Conservation (phyloP, 2,329 filamentous ascomycete genomes). For the Penicillium sp. region DNA sequence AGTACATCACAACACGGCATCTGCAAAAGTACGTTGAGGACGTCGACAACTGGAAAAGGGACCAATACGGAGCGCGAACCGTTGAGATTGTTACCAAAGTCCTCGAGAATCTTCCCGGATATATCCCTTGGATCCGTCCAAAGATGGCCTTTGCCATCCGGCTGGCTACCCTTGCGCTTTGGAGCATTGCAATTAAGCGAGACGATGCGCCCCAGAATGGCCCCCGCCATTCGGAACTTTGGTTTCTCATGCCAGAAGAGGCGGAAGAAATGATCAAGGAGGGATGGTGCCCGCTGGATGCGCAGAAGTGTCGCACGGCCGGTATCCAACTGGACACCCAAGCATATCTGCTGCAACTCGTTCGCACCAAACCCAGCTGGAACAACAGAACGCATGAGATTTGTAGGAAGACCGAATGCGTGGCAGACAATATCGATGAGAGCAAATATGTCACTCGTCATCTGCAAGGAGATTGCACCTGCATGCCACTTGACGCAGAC, state of each 20-base stretch:
- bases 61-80: background rate
- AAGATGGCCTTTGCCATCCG: background rate
- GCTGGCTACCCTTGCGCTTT: background rate
- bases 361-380: background rate
- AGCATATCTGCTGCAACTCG: background rate
- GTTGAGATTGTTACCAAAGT: background rate
- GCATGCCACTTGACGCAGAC: background rate
- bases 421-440: conserved; percentile 4
- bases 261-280: background rate
- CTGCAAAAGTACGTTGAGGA: background rate
- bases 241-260: background rate
- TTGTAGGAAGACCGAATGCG: background rate
- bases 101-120: background rate
- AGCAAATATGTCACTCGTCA: conserved; percentile 3
- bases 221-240: background rate
- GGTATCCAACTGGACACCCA: background rate
- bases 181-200: background rate
- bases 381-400: background rate
- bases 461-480: background rate
- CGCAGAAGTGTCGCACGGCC: background rate
- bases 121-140: background rate
- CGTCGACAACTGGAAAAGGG: background rate
- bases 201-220: background rate
- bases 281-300: conserved; percentile 1
- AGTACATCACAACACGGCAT: conserved; percentile 3